A percentile compares a stretch with the other conserved stretches of the same genome.
Evolutionary conservation across 2,329 filamentous ascomycete genomes (phyloP).

Genomic region (Colletotrichum filicis): DNA sequence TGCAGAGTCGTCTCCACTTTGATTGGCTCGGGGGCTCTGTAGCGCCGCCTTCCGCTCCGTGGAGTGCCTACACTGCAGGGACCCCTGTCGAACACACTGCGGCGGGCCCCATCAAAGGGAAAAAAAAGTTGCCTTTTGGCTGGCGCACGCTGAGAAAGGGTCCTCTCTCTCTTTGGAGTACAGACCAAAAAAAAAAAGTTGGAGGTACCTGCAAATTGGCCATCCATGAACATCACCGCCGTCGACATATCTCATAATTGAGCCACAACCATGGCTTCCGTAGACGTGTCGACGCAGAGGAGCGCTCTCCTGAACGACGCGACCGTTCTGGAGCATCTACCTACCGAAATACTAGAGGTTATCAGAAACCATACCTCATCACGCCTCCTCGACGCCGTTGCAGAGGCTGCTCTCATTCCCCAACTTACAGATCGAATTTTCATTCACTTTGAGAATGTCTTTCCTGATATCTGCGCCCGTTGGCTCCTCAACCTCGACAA

Average conservation of each 20-base stretch:
- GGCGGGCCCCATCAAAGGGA: conserved; percentile 34
- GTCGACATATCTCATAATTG: conserved; percentile 33
- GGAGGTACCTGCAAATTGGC: conserved; percentile 37
- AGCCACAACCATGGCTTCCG: conserved; percentile 59
- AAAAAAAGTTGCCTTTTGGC: conserved; percentile 49
- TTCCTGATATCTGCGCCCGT: conserved; percentile 84
- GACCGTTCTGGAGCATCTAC: conserved; percentile 68
- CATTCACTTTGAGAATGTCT: conserved; percentile 77
- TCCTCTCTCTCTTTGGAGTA: conserved; percentile 4
- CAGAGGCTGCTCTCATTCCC: conserved; percentile 75
- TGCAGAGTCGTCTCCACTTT: conserved; percentile 36
- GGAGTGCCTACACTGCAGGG: conserved; percentile 36
- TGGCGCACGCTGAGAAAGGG: conserved; percentile 31
- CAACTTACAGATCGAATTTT: conserved; percentile 79
- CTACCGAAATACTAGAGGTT: conserved; percentile 75
- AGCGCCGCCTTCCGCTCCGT: conserved; percentile 44
- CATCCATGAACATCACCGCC: conserved; percentile 29
- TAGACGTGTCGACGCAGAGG: conserved; percentile 66
- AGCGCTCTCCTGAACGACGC: conserved; percentile 66
- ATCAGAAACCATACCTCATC: conserved; percentile 72
- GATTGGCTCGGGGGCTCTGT: conserved; percentile 52
- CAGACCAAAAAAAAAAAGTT: conserved; percentile 39
- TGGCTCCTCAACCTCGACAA: conserved; percentile 70
- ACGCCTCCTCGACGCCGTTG: conserved; percentile 77
- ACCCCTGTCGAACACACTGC: conserved; percentile 28